phyloP scores from a whole-genome alignment of 257 asterid species.

The Prunella vulgaris region DNA sequence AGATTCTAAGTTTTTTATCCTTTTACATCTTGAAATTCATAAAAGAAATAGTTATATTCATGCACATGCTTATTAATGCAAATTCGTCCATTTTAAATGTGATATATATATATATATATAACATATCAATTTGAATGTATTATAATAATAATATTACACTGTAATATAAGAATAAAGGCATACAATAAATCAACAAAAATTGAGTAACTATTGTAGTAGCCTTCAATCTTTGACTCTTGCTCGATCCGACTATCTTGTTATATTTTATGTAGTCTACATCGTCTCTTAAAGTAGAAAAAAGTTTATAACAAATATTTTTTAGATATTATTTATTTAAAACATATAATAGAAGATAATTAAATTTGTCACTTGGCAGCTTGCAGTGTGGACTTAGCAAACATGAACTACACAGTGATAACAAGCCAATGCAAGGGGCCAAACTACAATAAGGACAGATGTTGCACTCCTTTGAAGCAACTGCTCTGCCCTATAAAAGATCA shows the following conservation, averaged over 20 bases:
- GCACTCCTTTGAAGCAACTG: slow-evolving; percentile 52
- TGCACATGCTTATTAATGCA: not conserved
- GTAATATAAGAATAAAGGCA: not conserved
- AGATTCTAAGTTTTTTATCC: not conserved
- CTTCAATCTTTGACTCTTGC: not conserved
- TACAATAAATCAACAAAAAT: not conserved
- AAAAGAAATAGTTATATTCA: not conserved
- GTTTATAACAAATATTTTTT: too few relatives aligned
- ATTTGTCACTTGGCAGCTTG: slow-evolving; percentile 40
- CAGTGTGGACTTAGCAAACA: slow-evolving; percentile 50
- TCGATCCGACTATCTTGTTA: too few relatives aligned
- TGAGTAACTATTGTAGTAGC: not conserved
- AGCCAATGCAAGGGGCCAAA: slow-evolving; percentile 93
- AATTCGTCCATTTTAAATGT: not conserved
- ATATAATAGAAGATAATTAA: too few relatives aligned
- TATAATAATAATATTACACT: not conserved
- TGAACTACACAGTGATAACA: slow-evolving; percentile 77
- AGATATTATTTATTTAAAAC: too few relatives aligned
- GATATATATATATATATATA: too few relatives aligned
- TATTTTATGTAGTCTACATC: too few relatives aligned
- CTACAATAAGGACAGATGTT: slow-evolving; percentile 50
- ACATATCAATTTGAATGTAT: not conserved
- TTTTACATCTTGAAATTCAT: not conserved
- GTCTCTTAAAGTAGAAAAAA: too few relatives aligned
- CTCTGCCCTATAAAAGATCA: slow-evolving; percentile 52